These are phyloP conservation scores for Umbilicaria muhlenbergii DNA, from an alignment of 495 filamentous ascomycete species.

Conservation along the genomic window DNA sequence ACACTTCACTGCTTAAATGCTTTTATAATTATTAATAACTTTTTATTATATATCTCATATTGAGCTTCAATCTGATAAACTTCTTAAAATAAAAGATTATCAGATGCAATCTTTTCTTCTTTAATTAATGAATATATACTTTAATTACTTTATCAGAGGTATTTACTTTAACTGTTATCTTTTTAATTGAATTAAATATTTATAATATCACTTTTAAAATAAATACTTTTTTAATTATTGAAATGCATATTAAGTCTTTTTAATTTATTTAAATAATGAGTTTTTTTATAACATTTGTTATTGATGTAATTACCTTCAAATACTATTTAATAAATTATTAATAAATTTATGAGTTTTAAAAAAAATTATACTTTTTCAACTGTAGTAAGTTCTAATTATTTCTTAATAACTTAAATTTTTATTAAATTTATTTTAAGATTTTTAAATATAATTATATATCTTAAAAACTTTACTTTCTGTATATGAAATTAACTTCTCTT, in stretches of 20 bases:
- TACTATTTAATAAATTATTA: no score
- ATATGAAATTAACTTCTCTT: no score
- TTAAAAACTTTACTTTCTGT: no score
- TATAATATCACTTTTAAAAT: not conserved
- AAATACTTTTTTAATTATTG: not conserved
- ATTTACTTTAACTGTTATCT: not conserved
- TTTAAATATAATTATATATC: no score
- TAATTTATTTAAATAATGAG: not conserved
- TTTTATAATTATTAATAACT: slow-evolving; percentile 1
- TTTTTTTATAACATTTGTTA: no score
- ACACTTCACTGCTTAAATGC: not conserved
- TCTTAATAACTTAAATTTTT: no score
- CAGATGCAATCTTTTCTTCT: slow-evolving; percentile 1
- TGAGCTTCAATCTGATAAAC: not conserved
- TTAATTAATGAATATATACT: not conserved
- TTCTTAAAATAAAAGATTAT: not conserved
- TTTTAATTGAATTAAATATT: not conserved
- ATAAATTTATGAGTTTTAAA: no score
- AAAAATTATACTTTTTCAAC: no score
- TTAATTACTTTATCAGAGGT: not conserved
- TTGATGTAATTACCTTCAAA: no score
- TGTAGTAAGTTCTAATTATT: no score
- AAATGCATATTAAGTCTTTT: not conserved
- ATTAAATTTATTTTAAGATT: no score
- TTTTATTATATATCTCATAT: not conserved